These are phyloP conservation scores for Plectosphaerella cucumerina DNA, from an alignment of 2,329 filamentous ascomycete genomes.

Conservation along the genomic window DNA sequence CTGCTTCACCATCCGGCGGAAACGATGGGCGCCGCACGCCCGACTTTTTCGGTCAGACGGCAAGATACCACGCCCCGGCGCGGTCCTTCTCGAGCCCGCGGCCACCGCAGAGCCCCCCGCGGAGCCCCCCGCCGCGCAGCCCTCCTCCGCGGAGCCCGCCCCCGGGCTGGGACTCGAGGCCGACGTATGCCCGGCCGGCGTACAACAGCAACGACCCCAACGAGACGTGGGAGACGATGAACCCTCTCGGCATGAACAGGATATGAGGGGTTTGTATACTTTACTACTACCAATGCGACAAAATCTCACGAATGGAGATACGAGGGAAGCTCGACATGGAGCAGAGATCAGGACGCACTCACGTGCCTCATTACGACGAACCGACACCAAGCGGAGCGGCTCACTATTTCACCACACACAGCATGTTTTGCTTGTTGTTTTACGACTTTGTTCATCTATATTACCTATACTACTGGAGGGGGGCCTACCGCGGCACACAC, in stretches of 20 bases:
- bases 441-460: not conserved
- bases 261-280: constrained; percentile 29
- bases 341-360: constrained; percentile 1
- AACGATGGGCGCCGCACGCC: constrained; percentile 40
- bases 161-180: constrained; percentile 35
- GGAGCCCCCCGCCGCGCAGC: constrained; percentile 25
- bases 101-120: constrained; percentile 33
- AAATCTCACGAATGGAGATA: too few species aligned
- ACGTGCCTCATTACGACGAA: not conserved
- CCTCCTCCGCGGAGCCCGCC: constrained; percentile 18
- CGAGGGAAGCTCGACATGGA: not conserved
- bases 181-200: constrained; percentile 30
- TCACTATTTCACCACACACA: too few species aligned
- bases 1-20: constrained; percentile 17
- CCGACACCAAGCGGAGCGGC: not conserved
- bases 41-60: constrained; percentile 53
- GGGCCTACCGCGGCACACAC: not conserved
- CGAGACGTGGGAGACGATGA: constrained; percentile 34
- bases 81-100: constrained; percentile 54
- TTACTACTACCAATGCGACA: too few species aligned
- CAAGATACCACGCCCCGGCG: constrained; percentile 49
- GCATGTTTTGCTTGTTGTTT: not conserved
- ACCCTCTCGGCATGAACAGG: constrained; percentile 54
- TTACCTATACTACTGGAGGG: not conserved
- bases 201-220: constrained; percentile 14